phyloP scores from a whole-genome alignment of 441 rosid species.

The Oxalis stricta region DNA sequence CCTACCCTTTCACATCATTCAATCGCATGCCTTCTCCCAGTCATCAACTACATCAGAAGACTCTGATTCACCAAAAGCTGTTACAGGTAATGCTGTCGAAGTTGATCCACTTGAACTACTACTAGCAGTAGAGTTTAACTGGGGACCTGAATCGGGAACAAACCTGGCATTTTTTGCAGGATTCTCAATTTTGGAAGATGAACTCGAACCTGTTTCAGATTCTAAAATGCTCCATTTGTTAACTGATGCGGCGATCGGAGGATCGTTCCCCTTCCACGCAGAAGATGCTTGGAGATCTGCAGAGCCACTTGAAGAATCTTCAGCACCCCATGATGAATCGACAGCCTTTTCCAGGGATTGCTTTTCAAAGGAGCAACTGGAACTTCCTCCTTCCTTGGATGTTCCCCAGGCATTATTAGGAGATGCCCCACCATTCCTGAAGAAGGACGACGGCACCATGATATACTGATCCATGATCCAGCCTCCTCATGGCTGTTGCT shows the following conservation, averaged over 20 bases:
- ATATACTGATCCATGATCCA: constrained; percentile 87
- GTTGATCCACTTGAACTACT: constrained; percentile 16
- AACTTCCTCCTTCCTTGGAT: constrained; percentile 28
- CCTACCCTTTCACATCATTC: neutral
- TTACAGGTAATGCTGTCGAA: constrained; percentile 16
- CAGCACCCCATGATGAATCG: constrained; percentile 63
- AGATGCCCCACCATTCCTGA: constrained; percentile 31
- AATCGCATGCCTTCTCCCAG: constrained; percentile 73
- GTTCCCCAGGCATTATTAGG: constrained; percentile 60
- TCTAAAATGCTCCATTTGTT: constrained; percentile 77
- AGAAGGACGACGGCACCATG: constrained; percentile 48
- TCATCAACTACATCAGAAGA: constrained; percentile 59
- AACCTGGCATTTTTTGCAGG: constrained; percentile 13
- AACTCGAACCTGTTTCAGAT: constrained; percentile 24
- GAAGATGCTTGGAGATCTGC: constrained; percentile 33
- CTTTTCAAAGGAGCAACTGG: constrained; percentile 25
- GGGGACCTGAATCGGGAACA: constrained; percentile 7
- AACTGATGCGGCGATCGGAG: constrained; percentile 38
- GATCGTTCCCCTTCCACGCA: constrained; percentile 42
- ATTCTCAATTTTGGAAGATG: constrained; percentile 19
- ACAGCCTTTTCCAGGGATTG: constrained; percentile 87
- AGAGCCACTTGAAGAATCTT: constrained; percentile 42
- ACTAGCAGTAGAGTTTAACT: too few species aligned
- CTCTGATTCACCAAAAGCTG: constrained; percentile 21
- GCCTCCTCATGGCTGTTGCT: constrained; percentile 93